Conservation (phyloP, 78 protist genomes). For the Goniomonas avonlea region DNA sequence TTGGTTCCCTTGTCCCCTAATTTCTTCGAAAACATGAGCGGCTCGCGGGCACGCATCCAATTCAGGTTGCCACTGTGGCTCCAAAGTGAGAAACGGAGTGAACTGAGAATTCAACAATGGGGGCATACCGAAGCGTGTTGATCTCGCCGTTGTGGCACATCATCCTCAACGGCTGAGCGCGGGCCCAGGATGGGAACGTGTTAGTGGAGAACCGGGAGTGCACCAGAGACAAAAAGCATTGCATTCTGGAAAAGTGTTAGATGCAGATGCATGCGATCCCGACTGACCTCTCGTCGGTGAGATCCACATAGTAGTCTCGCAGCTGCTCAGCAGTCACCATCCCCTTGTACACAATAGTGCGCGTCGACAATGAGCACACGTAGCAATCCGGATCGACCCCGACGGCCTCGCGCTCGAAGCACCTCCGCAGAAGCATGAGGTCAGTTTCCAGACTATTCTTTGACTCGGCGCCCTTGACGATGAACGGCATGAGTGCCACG, state of each 20-base stretch:
- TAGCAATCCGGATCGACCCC: slow-evolving; percentile 29
- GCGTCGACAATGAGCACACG: slow-evolving; percentile 40
- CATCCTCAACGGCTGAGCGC: slow-evolving; percentile 20
- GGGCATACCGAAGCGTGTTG: too few species aligned
- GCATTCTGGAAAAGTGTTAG: slow-evolving; percentile 27
- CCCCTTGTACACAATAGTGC: slow-evolving; percentile 51
- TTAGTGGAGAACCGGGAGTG: slow-evolving; percentile 50
- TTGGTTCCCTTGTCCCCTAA: too few species aligned
- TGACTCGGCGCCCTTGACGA: too few species aligned
- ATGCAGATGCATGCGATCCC: slow-evolving; percentile 44
- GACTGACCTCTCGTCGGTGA: slow-evolving; percentile 66
- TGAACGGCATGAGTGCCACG: too few species aligned
- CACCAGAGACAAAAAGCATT: neutral
- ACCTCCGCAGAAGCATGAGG: neutral
- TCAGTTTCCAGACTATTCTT: too few species aligned
- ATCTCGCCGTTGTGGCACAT: slow-evolving; percentile 85
- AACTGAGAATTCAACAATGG: too few species aligned
- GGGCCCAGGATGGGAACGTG: slow-evolving; percentile 35
- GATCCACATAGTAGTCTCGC: slow-evolving; percentile 49
- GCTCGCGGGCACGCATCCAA: slow-evolving; percentile 68
- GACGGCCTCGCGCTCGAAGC: neutral
- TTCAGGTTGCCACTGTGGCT: too few species aligned
- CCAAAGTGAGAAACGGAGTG: too few species aligned
- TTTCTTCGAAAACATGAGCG: too few species aligned
- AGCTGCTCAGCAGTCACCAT: slow-evolving; percentile 52